Conservation (phyloP, 139 green algal species). For the Zygnema cylindricum region DNA sequence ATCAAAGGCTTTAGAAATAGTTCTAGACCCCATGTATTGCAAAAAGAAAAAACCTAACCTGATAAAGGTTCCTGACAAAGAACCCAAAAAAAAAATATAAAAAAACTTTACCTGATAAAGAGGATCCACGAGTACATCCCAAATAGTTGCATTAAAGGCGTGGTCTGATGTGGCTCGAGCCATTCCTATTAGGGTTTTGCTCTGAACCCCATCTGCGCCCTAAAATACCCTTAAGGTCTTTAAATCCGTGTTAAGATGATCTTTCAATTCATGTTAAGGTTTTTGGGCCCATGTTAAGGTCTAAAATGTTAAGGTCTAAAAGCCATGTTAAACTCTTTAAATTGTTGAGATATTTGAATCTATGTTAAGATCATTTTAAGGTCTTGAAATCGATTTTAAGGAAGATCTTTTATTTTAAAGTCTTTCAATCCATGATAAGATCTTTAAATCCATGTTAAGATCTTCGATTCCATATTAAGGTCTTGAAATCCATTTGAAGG, state of each 20-base stretch:
- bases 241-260: not conserved
- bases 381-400: not conserved
- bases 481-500: not conserved
- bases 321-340: not conserved
- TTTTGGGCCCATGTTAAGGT: not conserved
- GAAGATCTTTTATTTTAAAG: not conserved
- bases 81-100: too few relatives aligned
- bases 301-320: not conserved
- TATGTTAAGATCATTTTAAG: not conserved
- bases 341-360: constrained; percentile 1
- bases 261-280: not conserved
- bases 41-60: too few relatives aligned
- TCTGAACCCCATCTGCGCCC: constrained; percentile 15
- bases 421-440: not conserved
- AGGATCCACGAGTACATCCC: constrained; percentile 95
- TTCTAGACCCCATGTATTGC: too few relatives aligned
- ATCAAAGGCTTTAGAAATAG: too few relatives aligned
- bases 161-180: constrained; percentile 90
- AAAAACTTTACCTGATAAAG: constrained; percentile 85
- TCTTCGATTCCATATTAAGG: not conserved
- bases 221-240: not conserved
- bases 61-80: too few relatives aligned
- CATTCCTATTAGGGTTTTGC: constrained; percentile 77
- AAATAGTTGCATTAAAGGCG: constrained; percentile 98
- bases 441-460: not conserved